Conservation (phyloP, 805 yeast genomes). For the Saturnispora quitensis region DNA sequence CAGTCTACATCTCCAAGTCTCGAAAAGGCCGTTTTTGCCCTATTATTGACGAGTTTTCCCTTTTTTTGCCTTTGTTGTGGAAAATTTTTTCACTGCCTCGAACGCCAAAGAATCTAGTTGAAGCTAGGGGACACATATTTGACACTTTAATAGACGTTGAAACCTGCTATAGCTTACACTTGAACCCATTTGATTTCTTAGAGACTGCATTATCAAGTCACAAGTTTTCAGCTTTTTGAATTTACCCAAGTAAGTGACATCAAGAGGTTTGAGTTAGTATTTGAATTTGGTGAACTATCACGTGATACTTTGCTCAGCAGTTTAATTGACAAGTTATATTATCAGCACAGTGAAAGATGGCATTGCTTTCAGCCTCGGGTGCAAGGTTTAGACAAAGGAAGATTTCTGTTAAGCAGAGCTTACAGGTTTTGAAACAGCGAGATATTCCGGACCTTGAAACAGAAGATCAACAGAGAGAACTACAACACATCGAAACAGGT, state of each 20-base stretch:
- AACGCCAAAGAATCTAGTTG: not conserved
- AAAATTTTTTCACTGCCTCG: constrained; percentile 1
- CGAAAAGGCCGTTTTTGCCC: not conserved
- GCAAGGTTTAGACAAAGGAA: constrained; percentile 91
- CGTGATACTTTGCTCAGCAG: constrained; percentile 5
- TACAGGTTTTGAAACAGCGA: constrained; percentile 64
- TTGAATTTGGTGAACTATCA: not conserved
- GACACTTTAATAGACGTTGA: not conserved
- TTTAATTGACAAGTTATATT: not conserved
- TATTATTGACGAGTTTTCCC: not conserved
- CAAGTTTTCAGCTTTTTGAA: too few species aligned
- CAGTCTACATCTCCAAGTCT: not conserved
- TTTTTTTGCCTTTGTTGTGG: not conserved
- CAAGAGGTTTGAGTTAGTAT: not conserved
- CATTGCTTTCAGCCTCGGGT: constrained; percentile 33
- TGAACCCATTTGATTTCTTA: too few species aligned
- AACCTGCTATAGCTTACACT: not conserved
- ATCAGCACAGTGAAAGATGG: constrained; percentile 17
- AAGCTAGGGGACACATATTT: not conserved
- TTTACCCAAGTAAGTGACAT: too few species aligned
- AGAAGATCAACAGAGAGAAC: constrained; percentile 73
- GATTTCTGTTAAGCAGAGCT: constrained; percentile 82
- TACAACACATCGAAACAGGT: constrained; percentile 90
- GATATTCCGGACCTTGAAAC: constrained; percentile 78
- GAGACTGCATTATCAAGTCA: too few species aligned